Conservation (phyloP, 2,329 filamentous ascomycete species). For the Bimuria novae-zelandiae region DNA sequence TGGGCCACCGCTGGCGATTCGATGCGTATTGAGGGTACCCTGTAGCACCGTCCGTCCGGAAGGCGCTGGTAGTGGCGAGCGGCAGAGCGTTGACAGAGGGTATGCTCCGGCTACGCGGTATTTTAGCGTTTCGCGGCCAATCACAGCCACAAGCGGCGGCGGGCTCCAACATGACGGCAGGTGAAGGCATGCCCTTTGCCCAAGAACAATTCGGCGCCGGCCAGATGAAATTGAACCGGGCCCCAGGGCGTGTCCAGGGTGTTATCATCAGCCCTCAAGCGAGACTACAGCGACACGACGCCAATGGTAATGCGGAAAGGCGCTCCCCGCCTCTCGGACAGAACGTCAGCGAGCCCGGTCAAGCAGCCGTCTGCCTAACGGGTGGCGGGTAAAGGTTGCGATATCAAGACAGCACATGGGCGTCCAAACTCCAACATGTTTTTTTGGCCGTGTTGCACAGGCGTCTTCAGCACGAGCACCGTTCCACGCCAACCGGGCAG, state of each 20-base stretch:
- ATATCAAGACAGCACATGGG: slow-evolving; percentile 8
- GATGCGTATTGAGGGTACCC: slow-evolving; percentile 25
- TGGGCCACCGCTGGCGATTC: slow-evolving; percentile 38
- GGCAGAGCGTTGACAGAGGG: slow-evolving; percentile 35
- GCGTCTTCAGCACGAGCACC: neutral
- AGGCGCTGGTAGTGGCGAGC: slow-evolving; percentile 36
- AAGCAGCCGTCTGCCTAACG: slow-evolving; percentile 5
- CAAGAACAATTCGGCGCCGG: slow-evolving; percentile 32
- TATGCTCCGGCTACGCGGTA: slow-evolving; percentile 33
- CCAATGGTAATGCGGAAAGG: slow-evolving; percentile 15
- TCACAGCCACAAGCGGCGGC: slow-evolving; percentile 23
- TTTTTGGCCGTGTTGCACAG: neutral
- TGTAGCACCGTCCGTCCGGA: slow-evolving; percentile 31
- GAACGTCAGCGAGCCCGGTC: slow-evolving; percentile 17
- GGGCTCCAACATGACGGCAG: slow-evolving; percentile 26
- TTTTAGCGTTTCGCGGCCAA: slow-evolving; percentile 27
- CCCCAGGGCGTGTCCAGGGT: slow-evolving; percentile 26
- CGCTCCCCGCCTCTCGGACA: slow-evolving; percentile 17
- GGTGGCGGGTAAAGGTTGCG: slow-evolving; percentile 32
- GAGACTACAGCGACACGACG: slow-evolving; percentile 4
- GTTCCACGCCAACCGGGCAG: neutral
- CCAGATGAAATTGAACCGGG: slow-evolving; percentile 39
- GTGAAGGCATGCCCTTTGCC: slow-evolving; percentile 28
- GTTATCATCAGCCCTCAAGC: slow-evolving; percentile 30
- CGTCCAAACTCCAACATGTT: slow-evolving; percentile 5